Evolutionary conservation across 345 rosid genomes (phyloP).

Genomic region (Camelina laxa): DNA sequence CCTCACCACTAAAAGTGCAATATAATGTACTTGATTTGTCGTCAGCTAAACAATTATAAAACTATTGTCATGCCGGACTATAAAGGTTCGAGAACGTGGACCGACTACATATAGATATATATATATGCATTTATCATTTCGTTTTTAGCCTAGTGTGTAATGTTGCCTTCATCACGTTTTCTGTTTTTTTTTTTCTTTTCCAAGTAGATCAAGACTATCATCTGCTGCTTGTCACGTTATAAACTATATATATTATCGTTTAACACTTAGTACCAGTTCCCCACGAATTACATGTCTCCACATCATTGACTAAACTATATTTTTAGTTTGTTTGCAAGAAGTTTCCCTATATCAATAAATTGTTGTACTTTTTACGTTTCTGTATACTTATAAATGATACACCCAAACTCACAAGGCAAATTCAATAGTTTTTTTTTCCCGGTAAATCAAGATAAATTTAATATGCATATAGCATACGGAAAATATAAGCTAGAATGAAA

Average conservation of each 20-base stretch:
- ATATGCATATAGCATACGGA: not conserved
- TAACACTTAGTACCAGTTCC: slow-evolving; percentile 39
- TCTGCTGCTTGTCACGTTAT: slow-evolving; percentile 44
- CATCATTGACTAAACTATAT: slow-evolving; percentile 26
- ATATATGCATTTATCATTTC: slow-evolving; percentile 2
- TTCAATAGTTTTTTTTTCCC: no score
- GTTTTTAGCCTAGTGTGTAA: slow-evolving; percentile 22
- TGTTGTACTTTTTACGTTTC: not conserved
- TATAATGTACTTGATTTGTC: slow-evolving; percentile 14
- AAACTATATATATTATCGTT: slow-evolving; percentile 22
- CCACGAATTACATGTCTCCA: slow-evolving; percentile 39
- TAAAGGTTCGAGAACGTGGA: not conserved
- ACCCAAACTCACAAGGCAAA: not conserved
- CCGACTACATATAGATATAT: not conserved
- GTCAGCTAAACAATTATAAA: slow-evolving; percentile 5
- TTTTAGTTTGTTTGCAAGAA: not conserved
- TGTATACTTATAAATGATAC: not conserved
- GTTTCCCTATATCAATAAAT: slow-evolving; percentile 10
- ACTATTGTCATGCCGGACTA: slow-evolving; percentile 33
- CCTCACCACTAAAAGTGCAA: slow-evolving; percentile 13
- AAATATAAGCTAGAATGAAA: not conserved
- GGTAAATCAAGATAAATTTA: no score
- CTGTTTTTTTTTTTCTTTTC: slow-evolving; percentile 19
- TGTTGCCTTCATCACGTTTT: slow-evolving; percentile 47
- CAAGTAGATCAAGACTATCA: slow-evolving; percentile 23